These are phyloP conservation scores for Chalciporus piperatus DNA, from an alignment of 768 basidiomycete species.

Conservation along the genomic window DNA sequence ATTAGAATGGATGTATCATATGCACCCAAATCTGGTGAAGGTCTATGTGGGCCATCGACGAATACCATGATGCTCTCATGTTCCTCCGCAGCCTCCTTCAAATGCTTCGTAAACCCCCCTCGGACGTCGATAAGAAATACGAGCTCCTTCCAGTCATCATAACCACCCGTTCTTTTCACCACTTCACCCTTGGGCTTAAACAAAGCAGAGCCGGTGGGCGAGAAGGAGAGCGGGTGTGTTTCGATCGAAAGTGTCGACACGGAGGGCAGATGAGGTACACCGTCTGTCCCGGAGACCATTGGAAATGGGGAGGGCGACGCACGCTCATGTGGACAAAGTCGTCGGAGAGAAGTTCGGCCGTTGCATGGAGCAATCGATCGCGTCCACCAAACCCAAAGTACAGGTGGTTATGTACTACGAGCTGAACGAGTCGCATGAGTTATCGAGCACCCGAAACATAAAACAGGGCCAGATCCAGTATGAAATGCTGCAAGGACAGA, in stretches of 20 bases:
- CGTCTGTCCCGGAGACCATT: slow-evolving; percentile 53
- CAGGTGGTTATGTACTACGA: slow-evolving; percentile 42
- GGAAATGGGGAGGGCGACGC: slow-evolving; percentile 44
- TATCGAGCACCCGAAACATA: slow-evolving; percentile 44
- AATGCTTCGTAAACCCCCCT: slow-evolving; percentile 55
- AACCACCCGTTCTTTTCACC: not conserved
- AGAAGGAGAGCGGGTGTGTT: slow-evolving; percentile 62
- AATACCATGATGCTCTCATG: slow-evolving; percentile 41
- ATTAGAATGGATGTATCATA: slow-evolving; percentile 50
- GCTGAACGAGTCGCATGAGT: slow-evolving; percentile 43
- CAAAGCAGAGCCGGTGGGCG: slow-evolving; percentile 34
- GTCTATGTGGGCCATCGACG: slow-evolving; percentile 61
- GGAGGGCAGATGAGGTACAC: slow-evolving; percentile 49
- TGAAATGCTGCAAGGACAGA: slow-evolving; percentile 5
- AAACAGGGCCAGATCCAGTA: slow-evolving; percentile 33
- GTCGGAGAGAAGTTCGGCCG: slow-evolving; percentile 42
- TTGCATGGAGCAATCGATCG: slow-evolving; percentile 32
- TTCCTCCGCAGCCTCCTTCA: slow-evolving; percentile 33
- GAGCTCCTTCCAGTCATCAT: slow-evolving; percentile 38
- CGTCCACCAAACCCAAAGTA: slow-evolving; percentile 33
- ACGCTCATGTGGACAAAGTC: slow-evolving; percentile 48
- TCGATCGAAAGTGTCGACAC: slow-evolving; percentile 47
- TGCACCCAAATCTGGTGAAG: slow-evolving; percentile 37
- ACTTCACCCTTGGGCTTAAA: slow-evolving; percentile 7
- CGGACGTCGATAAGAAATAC: slow-evolving; percentile 60